Base-by-base conservation (phyloP, 2,329 filamentous ascomycete genomes). In the Cadophora luteo-olivacea region DNA sequence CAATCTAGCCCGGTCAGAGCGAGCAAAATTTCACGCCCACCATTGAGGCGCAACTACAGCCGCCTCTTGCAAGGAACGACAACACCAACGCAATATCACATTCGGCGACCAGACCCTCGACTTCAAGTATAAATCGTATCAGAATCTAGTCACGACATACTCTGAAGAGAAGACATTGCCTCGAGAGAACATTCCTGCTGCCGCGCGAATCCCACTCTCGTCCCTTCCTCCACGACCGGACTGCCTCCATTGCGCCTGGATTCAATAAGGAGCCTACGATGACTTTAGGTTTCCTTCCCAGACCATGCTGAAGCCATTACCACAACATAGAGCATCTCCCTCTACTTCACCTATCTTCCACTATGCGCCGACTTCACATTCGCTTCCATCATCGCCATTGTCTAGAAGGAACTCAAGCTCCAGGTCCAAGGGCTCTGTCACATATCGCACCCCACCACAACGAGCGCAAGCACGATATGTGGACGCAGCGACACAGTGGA, bases 401-500 rank as follows among this genome's bases (percentile, higher is more conserved):
- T 75, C 72, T 33, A 70, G 72, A 68, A 72, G 73, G 49, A 70
- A 66, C 38, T 71, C 72, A 36, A 70, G 64, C 45, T 70, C 72
- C 14, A 72, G 68, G 58, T 60, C 68, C 19, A 70, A 70, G 70
- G 61, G 65, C 52, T 52, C 69, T 63, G 33, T 66, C 48, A 33
- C 70, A n/a, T 70, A 60, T 33, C 61, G 70, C 9, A 67, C 68
- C 33, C 61, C 68, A 65, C 61, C 69, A 61, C 67, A 66, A 24
- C 64, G 65, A 63, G 64, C 69, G 48, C 54, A 55, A 25, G 33
- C 49, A 54, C 74, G 71, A 70, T 74, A 76, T 74, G 75, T 74
- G 62, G 76, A 77, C 67, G 74, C 72, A 58, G 71, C 68, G 29
- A 77, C 75, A 16, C 76, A 77, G 75, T 77, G 75, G 74, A 75